These are phyloP conservation scores for Styphnolobium japonicum DNA, from an alignment of 306 rosid species.

Conservation along the genomic window DNA sequence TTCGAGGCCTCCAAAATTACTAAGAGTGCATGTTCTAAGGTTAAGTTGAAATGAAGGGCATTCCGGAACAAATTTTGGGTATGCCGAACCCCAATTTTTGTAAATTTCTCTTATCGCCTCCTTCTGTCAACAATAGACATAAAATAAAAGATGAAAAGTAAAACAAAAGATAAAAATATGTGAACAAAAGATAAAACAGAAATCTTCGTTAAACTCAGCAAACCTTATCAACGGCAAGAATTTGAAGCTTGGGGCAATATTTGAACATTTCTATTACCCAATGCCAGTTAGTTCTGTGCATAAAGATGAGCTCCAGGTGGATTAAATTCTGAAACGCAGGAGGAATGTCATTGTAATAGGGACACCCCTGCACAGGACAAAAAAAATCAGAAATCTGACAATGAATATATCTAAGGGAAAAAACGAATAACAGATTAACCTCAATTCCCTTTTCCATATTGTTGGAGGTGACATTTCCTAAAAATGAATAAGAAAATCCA, in stretches of 20 bases:
- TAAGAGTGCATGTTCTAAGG: no score
- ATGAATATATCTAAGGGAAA: no score
- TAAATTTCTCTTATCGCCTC: no score
- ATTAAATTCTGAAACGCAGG: neutral
- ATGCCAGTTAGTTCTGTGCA: neutral
- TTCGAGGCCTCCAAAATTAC: neutral
- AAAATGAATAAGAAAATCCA: no score
- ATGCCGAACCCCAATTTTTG: no score
- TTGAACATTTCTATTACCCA: neutral
- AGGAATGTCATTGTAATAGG: neutral
- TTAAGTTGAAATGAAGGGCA: neutral
- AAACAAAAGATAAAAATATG: neutral
- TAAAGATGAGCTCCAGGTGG: neutral
- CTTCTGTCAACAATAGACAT: neutral
- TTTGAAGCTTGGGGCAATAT: neutral
- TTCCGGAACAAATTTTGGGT: neutral
- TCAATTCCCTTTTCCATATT: no score
- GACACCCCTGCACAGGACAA: neutral
- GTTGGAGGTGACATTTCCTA: no score
- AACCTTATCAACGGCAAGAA: neutral
- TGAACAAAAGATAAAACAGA: no score
- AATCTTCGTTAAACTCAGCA: no score
- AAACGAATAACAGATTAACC: no score
- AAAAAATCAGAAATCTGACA: neutral
- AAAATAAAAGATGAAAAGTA: no score